A percentile compares a stretch with the other conserved stretches of the same genome.
These are phyloP conservation scores for Eucalyptus caleyi DNA, from an alignment of 345 rosid genomes.

Conservation along the genomic window DNA sequence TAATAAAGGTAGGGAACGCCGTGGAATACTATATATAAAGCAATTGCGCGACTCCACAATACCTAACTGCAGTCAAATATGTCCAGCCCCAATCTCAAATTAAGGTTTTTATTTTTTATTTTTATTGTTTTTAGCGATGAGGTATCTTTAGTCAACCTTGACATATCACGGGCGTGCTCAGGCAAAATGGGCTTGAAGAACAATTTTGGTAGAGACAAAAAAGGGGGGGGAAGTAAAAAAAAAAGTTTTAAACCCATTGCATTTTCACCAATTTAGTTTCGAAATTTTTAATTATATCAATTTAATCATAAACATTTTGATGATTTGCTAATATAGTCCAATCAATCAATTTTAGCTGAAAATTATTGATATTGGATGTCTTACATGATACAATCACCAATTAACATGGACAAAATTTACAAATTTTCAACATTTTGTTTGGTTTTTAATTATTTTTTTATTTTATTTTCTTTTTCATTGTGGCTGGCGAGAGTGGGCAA, in stretches of 20 bases:
- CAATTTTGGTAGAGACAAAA: neutral
- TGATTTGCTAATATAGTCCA: too few relatives aligned
- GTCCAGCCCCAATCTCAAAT: neutral
- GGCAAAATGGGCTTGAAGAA: neutral
- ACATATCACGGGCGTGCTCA: neutral
- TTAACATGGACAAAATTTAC: too few relatives aligned
- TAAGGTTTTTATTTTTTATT: neutral
- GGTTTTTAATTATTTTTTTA: too few relatives aligned
- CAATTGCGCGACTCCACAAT: neutral
- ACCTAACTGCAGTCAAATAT: neutral
- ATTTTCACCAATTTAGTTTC: too few relatives aligned
- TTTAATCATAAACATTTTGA: too few relatives aligned
- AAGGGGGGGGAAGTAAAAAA: fast-evolving
- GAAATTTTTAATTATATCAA: too few relatives aligned
- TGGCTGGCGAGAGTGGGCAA: neutral
- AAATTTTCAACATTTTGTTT: too few relatives aligned
- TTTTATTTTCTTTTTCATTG: neutral
- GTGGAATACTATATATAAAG: neutral
- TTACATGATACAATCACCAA: too few relatives aligned
- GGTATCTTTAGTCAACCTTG: neutral
- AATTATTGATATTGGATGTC: fast-evolving
- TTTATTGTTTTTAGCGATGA: neutral
- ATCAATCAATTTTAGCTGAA: fast-evolving
- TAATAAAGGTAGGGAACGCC: neutral
- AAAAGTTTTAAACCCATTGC: too few relatives aligned